Evolutionary conservation across 2,329 filamentous ascomycete species (phyloP).

Genomic region (Trichoderma cornu-damae): DNA sequence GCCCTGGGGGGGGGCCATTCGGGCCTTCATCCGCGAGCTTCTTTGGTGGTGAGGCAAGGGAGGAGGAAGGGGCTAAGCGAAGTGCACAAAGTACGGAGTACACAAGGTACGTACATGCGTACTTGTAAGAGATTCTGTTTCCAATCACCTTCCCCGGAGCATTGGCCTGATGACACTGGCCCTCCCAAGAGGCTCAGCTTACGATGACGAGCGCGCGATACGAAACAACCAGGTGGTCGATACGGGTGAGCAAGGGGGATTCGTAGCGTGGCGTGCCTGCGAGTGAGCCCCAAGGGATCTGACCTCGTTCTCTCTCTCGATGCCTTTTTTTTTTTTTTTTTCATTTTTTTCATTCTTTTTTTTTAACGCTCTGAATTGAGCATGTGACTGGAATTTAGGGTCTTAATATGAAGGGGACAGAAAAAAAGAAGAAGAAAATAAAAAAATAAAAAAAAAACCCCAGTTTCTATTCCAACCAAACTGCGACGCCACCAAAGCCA

Average conservation of each 20-base stretch:
- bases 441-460: no score
- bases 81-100: neutral
- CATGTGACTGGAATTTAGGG: neutral
- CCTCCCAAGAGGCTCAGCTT: neutral
- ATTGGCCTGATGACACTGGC: neutral
- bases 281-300: neutral
- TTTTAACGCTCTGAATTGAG: no score
- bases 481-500: neutral
- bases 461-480: neutral
- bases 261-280: slow-evolving; percentile 4
- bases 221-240: neutral
- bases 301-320: neutral
- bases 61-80: neutral
- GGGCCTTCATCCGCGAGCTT: slow-evolving; percentile 17
- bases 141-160: neutral
- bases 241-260: slow-evolving; percentile 1
- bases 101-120: no score
- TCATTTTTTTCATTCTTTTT: no score
- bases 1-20: slow-evolving; percentile 15
- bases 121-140: neutral
- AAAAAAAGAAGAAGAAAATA: no score
- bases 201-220: neutral
- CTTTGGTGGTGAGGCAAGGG: neutral
- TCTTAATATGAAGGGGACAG: neutral
- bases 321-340: no score